phyloP scores from a whole-genome alignment of 2,329 filamentous ascomycete genomes.

The Fusarium dlaminii region DNA sequence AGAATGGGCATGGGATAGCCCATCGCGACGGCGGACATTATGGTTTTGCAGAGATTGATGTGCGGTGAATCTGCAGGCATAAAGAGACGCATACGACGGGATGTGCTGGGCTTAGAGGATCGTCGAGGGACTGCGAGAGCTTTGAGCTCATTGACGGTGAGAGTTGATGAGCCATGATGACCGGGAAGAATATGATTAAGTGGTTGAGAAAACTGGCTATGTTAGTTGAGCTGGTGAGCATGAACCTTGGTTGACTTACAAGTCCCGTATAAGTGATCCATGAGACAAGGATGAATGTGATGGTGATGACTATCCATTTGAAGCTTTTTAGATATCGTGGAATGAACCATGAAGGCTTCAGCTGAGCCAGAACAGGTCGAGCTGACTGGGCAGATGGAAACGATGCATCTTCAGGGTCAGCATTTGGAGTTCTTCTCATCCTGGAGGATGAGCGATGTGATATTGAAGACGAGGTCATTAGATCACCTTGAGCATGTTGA shows the following conservation, averaged over 20 bases:
- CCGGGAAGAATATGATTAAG: neutral
- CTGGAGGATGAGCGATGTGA: slow-evolving; percentile 15
- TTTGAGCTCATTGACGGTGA: slow-evolving; percentile 20
- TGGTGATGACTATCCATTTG: neutral
- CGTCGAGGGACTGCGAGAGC: slow-evolving; percentile 10
- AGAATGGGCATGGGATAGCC: slow-evolving; percentile 51
- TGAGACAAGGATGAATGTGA: slow-evolving; percentile 6
- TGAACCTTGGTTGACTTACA: neutral
- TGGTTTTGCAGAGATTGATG: slow-evolving; percentile 51
- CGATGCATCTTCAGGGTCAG: slow-evolving; percentile 22
- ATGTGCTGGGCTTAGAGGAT: neutral
- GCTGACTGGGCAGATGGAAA: slow-evolving; percentile 12
- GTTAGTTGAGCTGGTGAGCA: neutral
- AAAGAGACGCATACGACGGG: slow-evolving; percentile 48
- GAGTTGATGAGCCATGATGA: neutral
- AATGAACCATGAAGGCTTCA: neutral
- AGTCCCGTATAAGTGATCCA: slow-evolving; percentile 7
- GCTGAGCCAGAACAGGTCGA: neutral
- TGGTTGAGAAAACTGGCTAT: slow-evolving; percentile 15
- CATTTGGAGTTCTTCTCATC: slow-evolving; percentile 18
- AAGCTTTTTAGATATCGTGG: slow-evolving; percentile 2
- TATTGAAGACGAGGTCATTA: slow-evolving; percentile 33
- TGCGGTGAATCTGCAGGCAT: slow-evolving; percentile 51
- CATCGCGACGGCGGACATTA: slow-evolving; percentile 51
- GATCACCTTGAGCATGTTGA: neutral